Base-by-base conservation (phyloP, 495 filamentous ascomycete species). In the Tuber microsphaerosporum region DNA sequence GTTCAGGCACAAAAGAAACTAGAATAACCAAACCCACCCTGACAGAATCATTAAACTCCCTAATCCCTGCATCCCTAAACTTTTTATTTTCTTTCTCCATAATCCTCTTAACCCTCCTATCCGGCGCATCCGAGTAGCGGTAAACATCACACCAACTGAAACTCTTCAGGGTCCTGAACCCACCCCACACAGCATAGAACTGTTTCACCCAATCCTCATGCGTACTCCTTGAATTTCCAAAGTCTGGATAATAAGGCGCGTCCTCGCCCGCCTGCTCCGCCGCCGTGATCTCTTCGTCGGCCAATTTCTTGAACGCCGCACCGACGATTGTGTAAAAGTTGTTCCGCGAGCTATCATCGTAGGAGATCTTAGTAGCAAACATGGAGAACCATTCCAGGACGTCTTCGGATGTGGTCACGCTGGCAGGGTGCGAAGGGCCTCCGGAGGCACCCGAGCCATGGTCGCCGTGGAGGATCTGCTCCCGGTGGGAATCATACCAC, bases 31-130 rank as follows among this genome's bases (percentile, higher is more conserved):
- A 45, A 69, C 78, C 43, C 73, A 81, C 79, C 45, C 89, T 84
- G n/a, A 99, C 94, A 17, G 92, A 91, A 77, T 97, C 93, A 84
- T 97, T 98, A 85, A 94, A 98, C 75, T 97, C 92, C 65, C 91
- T 89, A 43, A 93, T 89, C 2, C 89, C 92, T 51, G 92, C 91
- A 14, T 97, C 93, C 74, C 95, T 87, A n/a, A 92, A 84, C 68
- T 90, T 90, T 78, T 90, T 92, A 83, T 99, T 99, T 84, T 97
- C 94, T 83, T 97, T 97, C 82, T 97, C 96, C 90, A 98, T 95
- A 75, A 93, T 79, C 71, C 96, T 87, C 76, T 96, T 89, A 41
- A 92, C 85, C 51, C 91, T 89, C 72, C 95, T 90, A 84, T 99
- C 95, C 17, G 92, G 93, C 0, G 94, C 94, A 73, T 97, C 93